These are phyloP conservation scores for Poteriospumella lacustris DNA, from an alignment of 108 stramenopile genomes.

Conservation along the genomic window DNA sequence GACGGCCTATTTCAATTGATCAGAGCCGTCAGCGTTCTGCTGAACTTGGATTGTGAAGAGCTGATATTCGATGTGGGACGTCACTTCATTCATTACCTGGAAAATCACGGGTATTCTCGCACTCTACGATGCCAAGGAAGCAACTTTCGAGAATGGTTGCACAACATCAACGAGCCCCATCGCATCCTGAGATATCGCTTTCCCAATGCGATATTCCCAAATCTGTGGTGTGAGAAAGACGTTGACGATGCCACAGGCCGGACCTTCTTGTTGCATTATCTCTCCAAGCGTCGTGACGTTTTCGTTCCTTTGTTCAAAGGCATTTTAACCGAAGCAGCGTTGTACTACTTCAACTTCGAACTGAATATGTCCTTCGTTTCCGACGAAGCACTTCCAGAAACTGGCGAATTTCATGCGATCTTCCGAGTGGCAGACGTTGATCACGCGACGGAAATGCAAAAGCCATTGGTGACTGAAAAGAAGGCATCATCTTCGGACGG, in stretches of 20 bases:
- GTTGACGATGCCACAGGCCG: not conserved
- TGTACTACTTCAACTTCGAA: not conserved
- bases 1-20: not conserved
- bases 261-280: not conserved
- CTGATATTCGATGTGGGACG: not conserved
- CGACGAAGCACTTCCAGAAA: too few relatives aligned
- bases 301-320: not conserved
- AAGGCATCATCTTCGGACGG: too few relatives aligned
- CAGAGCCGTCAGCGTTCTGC: not conserved
- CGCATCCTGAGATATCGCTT: not conserved
- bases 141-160: not conserved
- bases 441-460: too few relatives aligned
- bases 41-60: not conserved
- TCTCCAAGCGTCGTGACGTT: not conserved
- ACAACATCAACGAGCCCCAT: not conserved
- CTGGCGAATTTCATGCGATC: too few relatives aligned
- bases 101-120: not conserved
- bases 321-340: not conserved
- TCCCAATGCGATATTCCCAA: not conserved
- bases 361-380: too few relatives aligned
- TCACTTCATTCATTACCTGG: not conserved
- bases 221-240: not conserved
- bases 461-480: too few relatives aligned
- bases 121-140: not conserved
- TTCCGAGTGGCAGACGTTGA: too few relatives aligned